phyloP scores from a whole-genome alignment of 2,329 filamentous ascomycete species.

The Calonectria crousiana region DNA sequence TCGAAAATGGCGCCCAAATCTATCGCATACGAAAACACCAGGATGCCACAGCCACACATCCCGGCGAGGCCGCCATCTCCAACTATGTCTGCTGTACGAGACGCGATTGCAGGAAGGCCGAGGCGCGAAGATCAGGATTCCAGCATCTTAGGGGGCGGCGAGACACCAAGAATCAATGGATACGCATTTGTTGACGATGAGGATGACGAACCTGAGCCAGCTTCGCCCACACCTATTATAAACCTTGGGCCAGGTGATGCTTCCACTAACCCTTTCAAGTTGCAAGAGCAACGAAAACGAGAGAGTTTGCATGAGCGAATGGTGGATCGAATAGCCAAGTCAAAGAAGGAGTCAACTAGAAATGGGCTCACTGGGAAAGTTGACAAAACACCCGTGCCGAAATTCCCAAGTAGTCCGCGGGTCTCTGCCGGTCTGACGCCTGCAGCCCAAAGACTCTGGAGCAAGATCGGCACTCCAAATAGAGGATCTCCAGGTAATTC shows the following conservation, averaged over 20 bases:
- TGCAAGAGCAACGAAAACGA: conserved; percentile 79
- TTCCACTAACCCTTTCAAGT: conserved; percentile 85
- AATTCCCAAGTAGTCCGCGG: conserved; percentile 75
- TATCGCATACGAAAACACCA: conserved; percentile 86
- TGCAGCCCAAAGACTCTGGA: conserved; percentile 77
- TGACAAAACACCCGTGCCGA: conserved; percentile 73
- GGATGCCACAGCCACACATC: conserved; percentile 69
- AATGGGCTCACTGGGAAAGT: conserved; percentile 71
- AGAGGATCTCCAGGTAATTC: conserved; percentile 48
- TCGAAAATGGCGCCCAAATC: conserved; percentile 82
- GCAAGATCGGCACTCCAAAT: conserved; percentile 66
- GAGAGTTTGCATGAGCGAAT: conserved; percentile 88
- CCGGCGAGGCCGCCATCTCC: conserved; percentile 75
- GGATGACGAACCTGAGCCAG: conserved; percentile 57
- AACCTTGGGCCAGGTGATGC: conserved; percentile 70
- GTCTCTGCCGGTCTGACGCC: conserved; percentile 74
- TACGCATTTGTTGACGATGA: conserved; percentile 95
- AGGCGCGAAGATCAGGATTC: conserved; percentile 73
- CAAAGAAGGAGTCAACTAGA: conserved; percentile 73
- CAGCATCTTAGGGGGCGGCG: conserved; percentile 62
- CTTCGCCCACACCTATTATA: conserved; percentile 55
- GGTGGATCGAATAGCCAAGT: conserved; percentile 84
- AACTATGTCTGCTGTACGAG: conserved; percentile 84
- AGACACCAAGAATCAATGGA: conserved; percentile 92
- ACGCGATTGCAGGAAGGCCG: conserved; percentile 83